Evolutionary conservation across 495 filamentous ascomycete species (phyloP), one percentile per base, ranked within the genome.

Genomic region (Astrocystis sublimbata): DNA sequence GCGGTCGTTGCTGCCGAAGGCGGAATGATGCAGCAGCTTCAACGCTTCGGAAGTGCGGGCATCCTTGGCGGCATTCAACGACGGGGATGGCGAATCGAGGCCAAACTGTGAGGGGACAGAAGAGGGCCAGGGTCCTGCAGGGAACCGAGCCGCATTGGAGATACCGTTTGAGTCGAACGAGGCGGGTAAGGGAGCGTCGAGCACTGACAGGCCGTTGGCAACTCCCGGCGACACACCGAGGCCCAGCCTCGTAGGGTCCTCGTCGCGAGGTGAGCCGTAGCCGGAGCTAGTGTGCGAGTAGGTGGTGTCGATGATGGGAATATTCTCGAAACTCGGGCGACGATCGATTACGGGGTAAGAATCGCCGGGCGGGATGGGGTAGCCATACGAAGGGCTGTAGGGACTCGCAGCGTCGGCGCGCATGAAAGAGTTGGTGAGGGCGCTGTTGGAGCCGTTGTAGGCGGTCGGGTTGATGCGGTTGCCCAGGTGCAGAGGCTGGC

Each of bases 141-240:
- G 72, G 70, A 92, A 90, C 52, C 92, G 85, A 24, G 94, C 93
- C 12, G 60, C 90, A 69, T 92, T 89, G 6, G 93, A 97, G 19
- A 97, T 91, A 43, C 94, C 94, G 66, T 98, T 92, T 69, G 92
- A 96, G 72, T 98, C 96, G 70, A 98, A 97, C 1, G 94, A 98
- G 10, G 92, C 92, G 8, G 94, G 94, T 24, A 98, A 85, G 2
- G 92, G 92, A 6, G 92, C 96, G 79, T 98, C 94, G 19, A 97
- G 83, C n/a, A 92, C 91, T 45, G 86, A 96, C 42, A 92, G 82
- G 8, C 86, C 86, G 68, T 85, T 86, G 9, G 72, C 72, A 23
- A 78, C 85, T 74, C 73, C 82, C 23, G 93, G 92, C n/a, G 93
- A 93, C 60, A 91, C 83, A 24, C 89, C 88, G 31, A 88, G 79